These are phyloP conservation scores for Aspergillus homomorphus DNA, from an alignment of 495 filamentous ascomycete species.

Conservation along the genomic window DNA sequence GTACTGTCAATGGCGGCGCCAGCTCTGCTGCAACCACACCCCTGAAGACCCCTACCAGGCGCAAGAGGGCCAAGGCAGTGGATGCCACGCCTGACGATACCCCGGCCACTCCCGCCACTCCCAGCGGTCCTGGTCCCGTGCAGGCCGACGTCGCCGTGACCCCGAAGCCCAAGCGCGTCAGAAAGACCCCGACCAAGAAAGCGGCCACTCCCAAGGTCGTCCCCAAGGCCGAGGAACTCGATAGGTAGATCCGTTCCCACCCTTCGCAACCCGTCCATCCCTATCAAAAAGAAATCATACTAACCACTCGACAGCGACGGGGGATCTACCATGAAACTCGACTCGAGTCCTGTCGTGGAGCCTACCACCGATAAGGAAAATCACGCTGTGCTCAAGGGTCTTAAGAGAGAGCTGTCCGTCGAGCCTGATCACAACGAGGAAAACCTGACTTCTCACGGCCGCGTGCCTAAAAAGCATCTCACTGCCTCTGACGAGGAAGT, in stretches of 20 bases:
- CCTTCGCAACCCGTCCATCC: background rate
- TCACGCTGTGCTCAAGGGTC: no score
- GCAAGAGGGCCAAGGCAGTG: constrained; percentile 16
- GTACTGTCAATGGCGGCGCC: background rate
- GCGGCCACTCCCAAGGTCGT: background rate
- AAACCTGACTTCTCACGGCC: background rate
- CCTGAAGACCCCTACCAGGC: constrained; percentile 21
- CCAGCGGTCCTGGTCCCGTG: background rate
- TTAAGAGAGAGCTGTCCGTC: background rate
- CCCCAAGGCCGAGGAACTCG: constrained; percentile 7
- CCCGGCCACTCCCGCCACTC: background rate
- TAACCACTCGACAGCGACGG: background rate
- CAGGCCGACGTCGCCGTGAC: constrained; percentile 6
- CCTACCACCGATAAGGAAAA: no score
- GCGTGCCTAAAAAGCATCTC: background rate
- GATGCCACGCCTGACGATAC: background rate
- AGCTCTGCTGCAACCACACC: constrained; percentile 10
- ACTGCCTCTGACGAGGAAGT: background rate
- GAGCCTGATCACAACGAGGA: background rate
- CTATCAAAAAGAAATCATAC: background rate
- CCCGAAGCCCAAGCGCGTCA: constrained; percentile 23
- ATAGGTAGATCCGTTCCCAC: background rate
- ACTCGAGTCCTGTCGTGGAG: no score
- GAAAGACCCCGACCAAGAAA: constrained; percentile 16
- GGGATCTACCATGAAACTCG: no score